Base-by-base conservation (phyloP, 768 basidiomycete genomes). In the Asterophora parasitica region DNA sequence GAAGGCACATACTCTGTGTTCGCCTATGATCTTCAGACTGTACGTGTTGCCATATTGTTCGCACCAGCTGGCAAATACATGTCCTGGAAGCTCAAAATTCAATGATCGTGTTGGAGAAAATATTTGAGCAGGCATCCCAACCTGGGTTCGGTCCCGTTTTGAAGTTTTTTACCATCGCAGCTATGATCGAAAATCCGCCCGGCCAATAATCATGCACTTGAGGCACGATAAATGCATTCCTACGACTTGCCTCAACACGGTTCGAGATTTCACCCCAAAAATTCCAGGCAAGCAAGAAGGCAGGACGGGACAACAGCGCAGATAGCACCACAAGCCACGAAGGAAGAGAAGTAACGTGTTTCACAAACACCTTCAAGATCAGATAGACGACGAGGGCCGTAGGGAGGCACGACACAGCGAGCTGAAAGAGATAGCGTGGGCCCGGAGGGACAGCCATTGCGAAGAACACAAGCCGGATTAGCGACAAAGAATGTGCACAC, bases 131-230 rank as follows among this genome's bases (percentile, higher is more conserved):
- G 9, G 13, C 32, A 16, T 15, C 42, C 65, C 13, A 40, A 71
- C 72, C 62, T 46, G 66, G 64, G 55, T 68, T 66, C 6, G 3
- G 23, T 3, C 60, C 61, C 32, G 60, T 61, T 38, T 58, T 58
- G 32, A 62, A 55, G 33, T 56, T 61, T 11, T 48, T 48, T n/a
- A 69, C 0, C 13, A 51, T 52, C 4, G 45, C 44, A 12, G 54
- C 20, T 1, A 74, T 47, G 13, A 66, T 36, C 33, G 71, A 68
- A 5, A 76, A 30, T 28, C 68, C 66, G 20, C 66, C 68, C 3
- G 68, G 67, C 66, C 63, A 67, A 33, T 52, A 61, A 46, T 63
- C 67, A 2, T 57, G 47, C 15, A 71, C 63, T 17, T 17, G 46
- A 4, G 71, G 72, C 4, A 71, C 60, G 11, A 66, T 40, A 13